These are phyloP conservation scores for Rhinocladiella mackenziei DNA, from an alignment of 2,329 filamentous ascomycete genomes.

Conservation along the genomic window DNA sequence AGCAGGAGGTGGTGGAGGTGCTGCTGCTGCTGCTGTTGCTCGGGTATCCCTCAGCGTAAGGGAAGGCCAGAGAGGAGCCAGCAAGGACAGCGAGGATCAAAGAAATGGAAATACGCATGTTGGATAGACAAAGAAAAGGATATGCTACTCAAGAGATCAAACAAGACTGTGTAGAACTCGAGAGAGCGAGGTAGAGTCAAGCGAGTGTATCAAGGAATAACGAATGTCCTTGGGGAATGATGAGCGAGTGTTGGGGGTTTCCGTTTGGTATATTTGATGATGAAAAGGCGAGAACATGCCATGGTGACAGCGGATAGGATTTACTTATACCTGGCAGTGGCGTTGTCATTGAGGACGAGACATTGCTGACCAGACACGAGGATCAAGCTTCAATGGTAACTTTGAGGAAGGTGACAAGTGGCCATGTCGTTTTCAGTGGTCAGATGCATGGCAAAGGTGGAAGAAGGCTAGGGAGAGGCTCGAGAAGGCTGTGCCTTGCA, in stretches of 20 bases:
- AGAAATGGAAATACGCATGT: constrained; percentile 19
- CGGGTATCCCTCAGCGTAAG: constrained; percentile 17
- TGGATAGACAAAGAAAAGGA: background rate
- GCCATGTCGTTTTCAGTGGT: constrained; percentile 6
- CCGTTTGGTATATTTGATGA: constrained; percentile 8
- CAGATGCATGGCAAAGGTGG: constrained; percentile 8
- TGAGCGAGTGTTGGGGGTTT: constrained; percentile 10
- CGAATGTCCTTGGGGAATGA: constrained; percentile 6
- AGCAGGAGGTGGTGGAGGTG: constrained; percentile 11
- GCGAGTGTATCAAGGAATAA: constrained; percentile 6
- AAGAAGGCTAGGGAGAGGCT: background rate
- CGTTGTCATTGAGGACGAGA: constrained; percentile 6
- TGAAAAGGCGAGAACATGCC: constrained; percentile 5
- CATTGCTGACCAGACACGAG: constrained; percentile 18
- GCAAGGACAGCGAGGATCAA: constrained; percentile 27
- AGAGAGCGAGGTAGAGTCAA: background rate
- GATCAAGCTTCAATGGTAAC: too few relatives aligned
- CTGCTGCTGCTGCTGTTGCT: constrained; percentile 12
- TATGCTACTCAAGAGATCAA: constrained; percentile 2
- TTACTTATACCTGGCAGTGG: constrained; percentile 18
- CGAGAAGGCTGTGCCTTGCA: constrained; percentile 4
- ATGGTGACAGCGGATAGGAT: constrained; percentile 1
- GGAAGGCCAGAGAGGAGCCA: constrained; percentile 27
- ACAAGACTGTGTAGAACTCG: background rate
- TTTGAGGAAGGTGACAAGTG: too few relatives aligned